These are phyloP conservation scores for Besnoitia besnoiti DNA, from an alignment of 169 alveolate species.

Conservation along the genomic window DNA sequence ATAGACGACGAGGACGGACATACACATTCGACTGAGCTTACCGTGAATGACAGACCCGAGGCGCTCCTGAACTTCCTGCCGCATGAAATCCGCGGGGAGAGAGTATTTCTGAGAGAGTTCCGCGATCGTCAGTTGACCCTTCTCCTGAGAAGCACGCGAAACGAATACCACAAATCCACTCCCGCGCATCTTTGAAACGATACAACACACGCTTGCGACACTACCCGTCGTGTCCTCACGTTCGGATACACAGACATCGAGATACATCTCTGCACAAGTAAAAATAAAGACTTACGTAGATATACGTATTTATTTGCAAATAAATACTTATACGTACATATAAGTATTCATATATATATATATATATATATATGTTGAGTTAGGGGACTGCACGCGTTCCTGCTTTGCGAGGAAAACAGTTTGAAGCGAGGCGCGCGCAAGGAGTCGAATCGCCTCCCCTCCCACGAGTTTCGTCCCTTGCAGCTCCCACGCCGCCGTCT, in stretches of 20 bases:
- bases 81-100: not conserved
- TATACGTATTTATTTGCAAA: not conserved
- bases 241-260: not conserved
- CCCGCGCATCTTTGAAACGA: too few species aligned
- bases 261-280: not conserved
- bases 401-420: too few species aligned
- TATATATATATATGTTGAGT: too few species aligned
- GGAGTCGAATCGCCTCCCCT: too few species aligned
- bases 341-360: not conserved
- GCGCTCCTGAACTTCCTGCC: conserved; percentile 17
- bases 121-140: not conserved
- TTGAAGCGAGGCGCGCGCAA: too few species aligned
- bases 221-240: not conserved
- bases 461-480: too few species aligned
- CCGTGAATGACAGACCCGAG: not conserved
- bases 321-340: not conserved
- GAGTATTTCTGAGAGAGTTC: not conserved
- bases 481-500: too few species aligned
- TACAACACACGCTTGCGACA: not conserved
- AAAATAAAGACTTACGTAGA: not conserved
- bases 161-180: not conserved
- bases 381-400: too few species aligned
- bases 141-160: conserved; percentile 32
- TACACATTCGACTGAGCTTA: not conserved
- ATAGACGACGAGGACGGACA: not conserved